Conservation (phyloP, 495 filamentous ascomycete genomes). For the Hypoxylon perforatum region DNA sequence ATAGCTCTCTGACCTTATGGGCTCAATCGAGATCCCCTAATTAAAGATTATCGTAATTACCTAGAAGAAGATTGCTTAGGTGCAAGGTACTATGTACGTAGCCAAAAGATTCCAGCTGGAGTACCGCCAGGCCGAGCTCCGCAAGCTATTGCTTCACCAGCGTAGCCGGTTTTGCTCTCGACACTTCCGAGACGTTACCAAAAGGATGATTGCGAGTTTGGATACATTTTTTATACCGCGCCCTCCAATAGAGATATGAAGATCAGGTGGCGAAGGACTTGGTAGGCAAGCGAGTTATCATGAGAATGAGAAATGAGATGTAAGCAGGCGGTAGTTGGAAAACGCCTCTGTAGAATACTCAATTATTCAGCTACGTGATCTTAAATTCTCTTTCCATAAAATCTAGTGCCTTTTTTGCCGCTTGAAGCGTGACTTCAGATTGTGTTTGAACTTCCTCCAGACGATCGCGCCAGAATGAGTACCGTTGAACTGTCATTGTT, state of each 20-base stretch:
- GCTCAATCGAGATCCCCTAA: constrained; percentile 10
- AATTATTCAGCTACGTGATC: no score
- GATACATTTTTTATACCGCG: no score
- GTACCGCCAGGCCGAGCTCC: neutral
- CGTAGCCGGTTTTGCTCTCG: neutral
- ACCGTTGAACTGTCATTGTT: neutral
- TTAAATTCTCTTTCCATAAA: no score
- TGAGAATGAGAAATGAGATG: no score
- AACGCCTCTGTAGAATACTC: no score
- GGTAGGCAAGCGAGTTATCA: no score
- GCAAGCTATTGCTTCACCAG: neutral
- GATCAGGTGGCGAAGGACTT: no score
- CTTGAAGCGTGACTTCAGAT: neutral
- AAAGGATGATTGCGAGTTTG: neutral
- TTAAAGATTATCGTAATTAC: neutral
- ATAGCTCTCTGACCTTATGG: neutral
- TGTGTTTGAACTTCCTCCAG: neutral
- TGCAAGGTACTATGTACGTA: constrained; percentile 8
- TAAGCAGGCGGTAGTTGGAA: no score
- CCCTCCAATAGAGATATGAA: no score
- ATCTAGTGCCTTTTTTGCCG: neutral
- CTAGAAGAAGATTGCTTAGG: constrained; percentile 10
- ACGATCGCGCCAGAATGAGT: constrained; percentile 3
- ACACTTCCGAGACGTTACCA: neutral
- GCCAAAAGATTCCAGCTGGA: constrained; percentile 8